Evolutionary conservation across 2,329 filamentous ascomycete genomes (phyloP).

Genomic region (Paecilomyces dactylethromorphus): DNA sequence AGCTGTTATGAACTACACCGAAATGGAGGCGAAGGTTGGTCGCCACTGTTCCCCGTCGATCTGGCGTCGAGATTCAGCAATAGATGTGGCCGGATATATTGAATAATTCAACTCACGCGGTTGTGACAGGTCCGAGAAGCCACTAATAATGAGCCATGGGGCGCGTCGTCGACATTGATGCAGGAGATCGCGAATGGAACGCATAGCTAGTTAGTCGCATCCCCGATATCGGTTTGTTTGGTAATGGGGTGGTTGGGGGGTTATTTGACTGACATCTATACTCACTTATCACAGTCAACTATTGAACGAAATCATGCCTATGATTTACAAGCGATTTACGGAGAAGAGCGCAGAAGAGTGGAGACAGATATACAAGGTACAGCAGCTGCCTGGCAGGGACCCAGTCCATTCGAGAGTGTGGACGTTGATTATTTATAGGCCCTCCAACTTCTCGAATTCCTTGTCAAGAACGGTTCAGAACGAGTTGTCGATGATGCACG

Average conservation of each 20-base stretch:
- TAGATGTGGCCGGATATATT: background rate
- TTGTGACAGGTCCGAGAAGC: conserved; percentile 76
- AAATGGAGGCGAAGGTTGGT: conserved; percentile 69
- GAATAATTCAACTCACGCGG: conserved; percentile 13
- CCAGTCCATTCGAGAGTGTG: background rate
- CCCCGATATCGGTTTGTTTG: conserved; percentile 1
- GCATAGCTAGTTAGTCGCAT: conserved; percentile 79
- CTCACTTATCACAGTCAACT: conserved; percentile 60
- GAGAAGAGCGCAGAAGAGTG: conserved; percentile 98
- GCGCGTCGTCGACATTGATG: conserved; percentile 75
- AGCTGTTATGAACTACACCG: conserved; percentile 98
- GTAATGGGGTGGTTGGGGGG: conserved; percentile 4
- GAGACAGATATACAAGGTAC: conserved; percentile 96
- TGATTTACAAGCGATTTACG: conserved; percentile 99
- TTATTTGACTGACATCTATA: conserved; percentile 8
- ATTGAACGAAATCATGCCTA: conserved; percentile 98
- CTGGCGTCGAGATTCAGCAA: conserved; percentile 2
- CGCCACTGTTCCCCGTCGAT: background rate
- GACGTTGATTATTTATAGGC: conserved; percentile 35
- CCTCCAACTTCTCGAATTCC: conserved; percentile 89
- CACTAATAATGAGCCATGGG: conserved; percentile 99
- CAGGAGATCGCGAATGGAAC: conserved; percentile 98
- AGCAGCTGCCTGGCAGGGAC: background rate
- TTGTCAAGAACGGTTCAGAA: conserved; percentile 97
- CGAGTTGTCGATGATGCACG: conserved; percentile 95